Base-by-base conservation (phyloP, 1,139 yeast species). In the Hansenula sp. region DNA sequence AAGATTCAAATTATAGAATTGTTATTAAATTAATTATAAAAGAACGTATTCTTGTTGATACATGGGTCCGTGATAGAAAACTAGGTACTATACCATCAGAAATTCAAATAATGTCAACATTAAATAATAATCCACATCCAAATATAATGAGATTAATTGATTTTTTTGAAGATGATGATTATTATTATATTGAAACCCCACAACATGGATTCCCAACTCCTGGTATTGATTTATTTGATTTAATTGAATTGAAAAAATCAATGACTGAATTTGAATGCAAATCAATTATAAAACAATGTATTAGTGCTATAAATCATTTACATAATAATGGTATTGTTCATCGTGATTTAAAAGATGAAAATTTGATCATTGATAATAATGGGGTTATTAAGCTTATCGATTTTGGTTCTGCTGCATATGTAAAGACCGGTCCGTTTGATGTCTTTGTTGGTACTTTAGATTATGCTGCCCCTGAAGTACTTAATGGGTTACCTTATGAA, bases 381-480 rank as follows among this genome's bases (percentile, higher is more conserved):
- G 87, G 87, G 4, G 68, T 79, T 29, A 81, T 88, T 43, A 90
- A 90, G 61, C 68, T 92, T 45, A 92, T 92, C 57, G 98, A 92
- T 64, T 92, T 89, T 63, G 98, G 98, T 0, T 82, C 95, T 41
- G 96, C 97, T 1, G 96, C 97, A 0, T 87, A 88, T 61, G 77
- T 81, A 19, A 79, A 76, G 48, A 90, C 82, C 62, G 97, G 97
- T 0, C 97, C 97, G 3, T 92, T 90, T 64, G 96, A 90, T 54
- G 96, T 90, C 11, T 92, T 92, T 65, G 97, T 92, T 2, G 98
- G 98, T 2, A 92, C 98, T 0, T 80, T 92, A 32, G 97, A 92
- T 61, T 92, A 90, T 61, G 97, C 97, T 0, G 94, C 97, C 0
- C 97, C 98, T 0, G 98, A 92, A 62, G 96, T 92, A 0, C 69